phyloP scores from a whole-genome alignment of 148 eudicot genomes.

The Nepenthes mirabilis region DNA sequence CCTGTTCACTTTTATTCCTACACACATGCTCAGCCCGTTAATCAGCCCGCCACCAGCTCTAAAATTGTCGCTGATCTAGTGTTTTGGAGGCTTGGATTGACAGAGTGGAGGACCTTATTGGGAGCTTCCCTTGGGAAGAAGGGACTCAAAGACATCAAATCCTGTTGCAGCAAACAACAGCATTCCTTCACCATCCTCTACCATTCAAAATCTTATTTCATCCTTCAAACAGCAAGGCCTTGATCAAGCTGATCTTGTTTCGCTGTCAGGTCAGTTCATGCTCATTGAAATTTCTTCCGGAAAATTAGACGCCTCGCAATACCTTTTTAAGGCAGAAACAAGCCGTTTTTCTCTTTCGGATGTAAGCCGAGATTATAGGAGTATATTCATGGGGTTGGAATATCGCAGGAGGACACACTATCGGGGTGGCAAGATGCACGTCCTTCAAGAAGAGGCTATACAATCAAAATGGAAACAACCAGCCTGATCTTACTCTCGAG shows the following conservation, averaged over 20 bases:
- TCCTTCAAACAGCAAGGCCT: conserved; percentile 65
- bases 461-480: conserved; percentile 40
- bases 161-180: conserved; percentile 34
- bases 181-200: conserved; percentile 70
- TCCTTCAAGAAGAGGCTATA: conserved; percentile 74
- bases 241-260: conserved; percentile 59
- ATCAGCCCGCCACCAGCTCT: too few species aligned
- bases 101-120: conserved; percentile 91
- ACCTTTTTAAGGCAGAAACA: too few species aligned
- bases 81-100: neutral
- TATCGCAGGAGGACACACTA: conserved; percentile 66
- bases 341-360: too few species aligned
- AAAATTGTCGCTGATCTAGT: neutral
- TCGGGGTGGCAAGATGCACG: conserved; percentile 70
- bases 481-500: conserved; percentile 54
- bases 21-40: too few species aligned
- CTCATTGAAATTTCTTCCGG: neutral
- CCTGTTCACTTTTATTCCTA: too few species aligned
- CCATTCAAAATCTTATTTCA: conserved; percentile 37
- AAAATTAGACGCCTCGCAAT: too few species aligned
- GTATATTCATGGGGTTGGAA: neutral
- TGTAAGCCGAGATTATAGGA: too few species aligned
- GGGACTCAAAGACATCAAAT: conserved; percentile 68
- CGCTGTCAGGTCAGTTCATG: conserved; percentile 58
- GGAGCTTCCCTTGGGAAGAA: conserved; percentile 82